Base-by-base conservation (phyloP, 345 rosid genomes). In the Pelargonium nanum region DNA sequence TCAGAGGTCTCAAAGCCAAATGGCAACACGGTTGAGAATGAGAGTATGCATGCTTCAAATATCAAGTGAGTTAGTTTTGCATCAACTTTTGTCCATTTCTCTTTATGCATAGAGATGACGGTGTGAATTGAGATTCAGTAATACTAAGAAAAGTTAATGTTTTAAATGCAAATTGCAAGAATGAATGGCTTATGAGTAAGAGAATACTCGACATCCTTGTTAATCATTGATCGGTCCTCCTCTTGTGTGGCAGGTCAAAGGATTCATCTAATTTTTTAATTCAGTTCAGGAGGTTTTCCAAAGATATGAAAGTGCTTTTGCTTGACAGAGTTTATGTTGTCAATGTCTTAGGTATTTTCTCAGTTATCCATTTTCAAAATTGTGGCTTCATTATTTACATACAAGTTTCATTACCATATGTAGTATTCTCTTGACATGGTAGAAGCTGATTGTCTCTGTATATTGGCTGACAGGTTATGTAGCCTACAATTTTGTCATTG, bases 401-500 rank as follows among this genome's bases (percentile, higher is more conserved):
- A 32, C 12, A 28, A n/a, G 10, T 32, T 1, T 32, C 9, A 30
- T 26, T 57, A 28, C 60, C 13, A 57, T 28, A 24, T 57, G 22
- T 22, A 2, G 32, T 57, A 28, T 6, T 57, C 23, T 19, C 24
- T 24, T 34, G 6, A 32, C 25, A 59, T 10, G 0, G 62, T 40
- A 40, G 15, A 40, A 0, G 2, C 48, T 40, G 9, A 4, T 20
- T 19, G 30, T 55, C 48, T 21, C 22, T 26, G 25, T 20, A 25
- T 22, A 24, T 64, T 40, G 7, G 26, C 25, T 71, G 61, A 60
- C 72, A 88, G 96, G 96, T 55, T 93, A 93, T 75, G 72, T 88
- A 52, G 71, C 86, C 1, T 93, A 93, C 87, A 93, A 83, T 76
- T 93, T 93, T 65, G 97, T 93, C 23, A 78, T 90, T 26, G 97